Conservation (phyloP, 2,329 filamentous ascomycete genomes). For the Elsinoe perseae region DNA sequence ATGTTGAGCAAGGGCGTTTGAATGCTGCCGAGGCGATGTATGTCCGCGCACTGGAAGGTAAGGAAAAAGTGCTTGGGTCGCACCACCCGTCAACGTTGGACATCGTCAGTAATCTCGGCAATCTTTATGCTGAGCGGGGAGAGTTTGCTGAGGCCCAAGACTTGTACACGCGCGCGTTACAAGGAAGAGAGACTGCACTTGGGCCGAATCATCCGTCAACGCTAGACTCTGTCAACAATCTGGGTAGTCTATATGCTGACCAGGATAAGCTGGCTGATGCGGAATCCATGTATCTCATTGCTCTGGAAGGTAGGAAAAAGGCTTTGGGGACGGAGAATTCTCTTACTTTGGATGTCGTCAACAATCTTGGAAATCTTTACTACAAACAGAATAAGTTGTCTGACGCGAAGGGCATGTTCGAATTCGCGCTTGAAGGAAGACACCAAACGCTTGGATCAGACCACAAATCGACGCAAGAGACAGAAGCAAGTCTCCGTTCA, state of each 20-base stretch:
- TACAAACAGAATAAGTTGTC: too few species aligned
- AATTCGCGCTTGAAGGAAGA: too few species aligned
- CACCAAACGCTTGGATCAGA: too few species aligned
- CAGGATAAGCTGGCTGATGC: conserved; percentile 18
- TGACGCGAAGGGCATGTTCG: too few species aligned
- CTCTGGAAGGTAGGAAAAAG: conserved; percentile 17
- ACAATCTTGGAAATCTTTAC: conserved; percentile 1
- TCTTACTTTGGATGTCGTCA: conserved; percentile 16
- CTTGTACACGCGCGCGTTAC: conserved; percentile 16
- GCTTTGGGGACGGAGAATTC: conserved; percentile 14
- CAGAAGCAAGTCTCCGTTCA: too few species aligned
- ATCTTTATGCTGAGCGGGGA: conserved; percentile 15
- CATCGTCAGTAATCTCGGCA: conserved; percentile 17
- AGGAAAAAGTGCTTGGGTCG: conserved; percentile 15
- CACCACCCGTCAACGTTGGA: conserved; percentile 18
- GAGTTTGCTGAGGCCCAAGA: conserved; percentile 18
- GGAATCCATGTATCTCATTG: conserved; percentile 18
- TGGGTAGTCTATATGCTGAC: neutral
- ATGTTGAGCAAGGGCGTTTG: conserved; percentile 15
- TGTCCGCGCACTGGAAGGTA: conserved; percentile 16
- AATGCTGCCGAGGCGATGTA: conserved; percentile 18
- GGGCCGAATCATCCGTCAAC: conserved; percentile 17
- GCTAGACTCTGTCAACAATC: conserved; percentile 17
- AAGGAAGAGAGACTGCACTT: conserved; percentile 15
- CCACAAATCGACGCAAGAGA: too few species aligned